phyloP scores from a whole-genome alignment of 2,329 filamentous ascomycete species.

The Salinomyces thailandicus region DNA sequence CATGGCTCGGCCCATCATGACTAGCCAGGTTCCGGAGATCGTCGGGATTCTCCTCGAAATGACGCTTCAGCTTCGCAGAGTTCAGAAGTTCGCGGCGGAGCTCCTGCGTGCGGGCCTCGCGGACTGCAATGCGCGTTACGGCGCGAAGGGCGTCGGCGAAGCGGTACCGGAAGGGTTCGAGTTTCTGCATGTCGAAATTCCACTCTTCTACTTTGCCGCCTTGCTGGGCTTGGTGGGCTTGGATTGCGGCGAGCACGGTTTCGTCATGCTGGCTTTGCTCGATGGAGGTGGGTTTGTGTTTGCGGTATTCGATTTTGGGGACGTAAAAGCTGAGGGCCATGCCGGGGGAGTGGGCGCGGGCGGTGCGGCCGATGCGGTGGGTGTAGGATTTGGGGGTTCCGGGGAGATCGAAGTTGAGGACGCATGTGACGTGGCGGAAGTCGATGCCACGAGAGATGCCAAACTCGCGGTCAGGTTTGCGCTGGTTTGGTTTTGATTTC shows the following conservation, averaged over 20 bases:
- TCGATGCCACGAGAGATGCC: constrained; percentile 63
- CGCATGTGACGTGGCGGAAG: constrained; percentile 87
- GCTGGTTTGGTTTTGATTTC: constrained; percentile 19
- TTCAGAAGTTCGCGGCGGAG: constrained; percentile 82
- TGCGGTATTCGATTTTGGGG: constrained; percentile 68
- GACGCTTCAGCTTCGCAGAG: constrained; percentile 83
- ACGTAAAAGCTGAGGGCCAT: constrained; percentile 96
- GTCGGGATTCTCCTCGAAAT: constrained; percentile 94
- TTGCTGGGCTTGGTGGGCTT: constrained; percentile 64
- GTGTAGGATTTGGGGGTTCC: constrained; percentile 82
- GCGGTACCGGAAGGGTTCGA: constrained; percentile 89
- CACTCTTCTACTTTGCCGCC: constrained; percentile 80
- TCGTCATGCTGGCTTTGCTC: constrained; percentile 72
- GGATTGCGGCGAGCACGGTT: constrained; percentile 68
- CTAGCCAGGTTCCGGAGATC: constrained; percentile 70
- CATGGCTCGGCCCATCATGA: constrained; percentile 79
- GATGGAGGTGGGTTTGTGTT: constrained; percentile 78
- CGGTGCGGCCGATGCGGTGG: constrained; percentile 92
- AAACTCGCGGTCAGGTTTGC: constrained; percentile 14
- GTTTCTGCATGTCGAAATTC: constrained; percentile 85
- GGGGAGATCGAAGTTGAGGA: constrained; percentile 95
- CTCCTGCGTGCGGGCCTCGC: constrained; percentile 81
- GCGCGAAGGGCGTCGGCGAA: constrained; percentile 85
- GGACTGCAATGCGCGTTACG: constrained; percentile 79
- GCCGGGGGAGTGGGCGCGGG: constrained; percentile 78